A percentile compares a stretch with the other conserved stretches of the same genome.
Conservation (phyloP, 2,329 filamentous ascomycete species). For the Aspergillus novoparasiticus region DNA sequence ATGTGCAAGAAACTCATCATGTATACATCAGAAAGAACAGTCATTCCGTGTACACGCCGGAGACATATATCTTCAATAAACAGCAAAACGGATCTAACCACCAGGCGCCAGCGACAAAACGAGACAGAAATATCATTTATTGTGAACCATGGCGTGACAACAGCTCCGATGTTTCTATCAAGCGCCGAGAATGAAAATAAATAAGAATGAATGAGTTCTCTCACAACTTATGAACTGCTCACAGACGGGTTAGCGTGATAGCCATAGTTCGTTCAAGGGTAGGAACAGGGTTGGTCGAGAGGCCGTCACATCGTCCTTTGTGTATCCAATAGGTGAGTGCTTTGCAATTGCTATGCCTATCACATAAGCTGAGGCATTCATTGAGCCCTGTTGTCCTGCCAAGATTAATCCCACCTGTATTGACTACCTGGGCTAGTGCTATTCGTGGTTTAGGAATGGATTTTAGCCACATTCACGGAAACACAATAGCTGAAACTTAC, state of each 20-base stretch:
- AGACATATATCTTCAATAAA: no score
- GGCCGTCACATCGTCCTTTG: background rate
- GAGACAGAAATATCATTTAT: no score
- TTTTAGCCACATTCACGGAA: background rate
- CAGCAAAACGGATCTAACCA: no score
- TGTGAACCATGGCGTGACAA: no score
- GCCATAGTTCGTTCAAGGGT: background rate
- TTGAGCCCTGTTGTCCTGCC: background rate
- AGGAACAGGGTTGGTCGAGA: background rate
- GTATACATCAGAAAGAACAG: background rate
- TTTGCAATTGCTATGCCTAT: background rate
- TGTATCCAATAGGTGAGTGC: background rate
- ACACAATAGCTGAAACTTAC: background rate
- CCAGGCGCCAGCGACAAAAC: no score
- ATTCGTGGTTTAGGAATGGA: background rate
- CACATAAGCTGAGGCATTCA: background rate
- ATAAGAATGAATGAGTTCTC: background rate
- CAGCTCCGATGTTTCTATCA: background rate
- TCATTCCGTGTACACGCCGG: accelerated
- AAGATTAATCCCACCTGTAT: background rate
- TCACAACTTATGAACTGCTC: no score
- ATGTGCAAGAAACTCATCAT: background rate
- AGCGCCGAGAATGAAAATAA: background rate
- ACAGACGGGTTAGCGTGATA: background rate
- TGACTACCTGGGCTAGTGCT: background rate